These are phyloP conservation scores for Ramaria sp. DNA, from an alignment of 768 basidiomycete genomes.

Conservation along the genomic window DNA sequence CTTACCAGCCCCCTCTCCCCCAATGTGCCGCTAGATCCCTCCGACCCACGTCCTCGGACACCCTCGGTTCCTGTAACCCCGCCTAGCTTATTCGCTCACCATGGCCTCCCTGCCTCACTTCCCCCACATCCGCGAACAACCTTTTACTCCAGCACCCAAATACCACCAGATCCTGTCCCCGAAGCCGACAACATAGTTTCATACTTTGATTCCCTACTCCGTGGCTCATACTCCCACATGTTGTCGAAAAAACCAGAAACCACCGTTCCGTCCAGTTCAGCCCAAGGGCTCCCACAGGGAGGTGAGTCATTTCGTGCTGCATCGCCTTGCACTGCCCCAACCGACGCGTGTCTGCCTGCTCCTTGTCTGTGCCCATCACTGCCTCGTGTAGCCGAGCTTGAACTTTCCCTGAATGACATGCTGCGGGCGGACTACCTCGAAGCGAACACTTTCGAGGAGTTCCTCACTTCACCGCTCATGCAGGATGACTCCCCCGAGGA, in stretches of 20 bases:
- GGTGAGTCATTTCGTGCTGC: neutral
- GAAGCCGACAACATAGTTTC: slow-evolving; percentile 5
- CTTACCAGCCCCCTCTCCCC: neutral
- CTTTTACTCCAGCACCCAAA: neutral
- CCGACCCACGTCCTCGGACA: slow-evolving; percentile 4
- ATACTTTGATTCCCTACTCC: slow-evolving; percentile 1
- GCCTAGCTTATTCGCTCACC: slow-evolving; percentile 1
- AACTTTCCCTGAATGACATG: slow-evolving; percentile 4
- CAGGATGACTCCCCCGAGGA: slow-evolving; percentile 7
- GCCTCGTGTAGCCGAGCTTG: neutral
- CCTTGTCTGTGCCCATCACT: neutral
- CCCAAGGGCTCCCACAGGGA: neutral
- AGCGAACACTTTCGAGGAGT: neutral
- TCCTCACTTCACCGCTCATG: slow-evolving; percentile 3
- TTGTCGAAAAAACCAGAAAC: neutral
- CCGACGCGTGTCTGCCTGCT: neutral
- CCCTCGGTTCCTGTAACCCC: neutral
- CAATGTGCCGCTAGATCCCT: slow-evolving; percentile 1
- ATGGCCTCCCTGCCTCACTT: slow-evolving; percentile 4
- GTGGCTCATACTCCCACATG: slow-evolving; percentile 6
- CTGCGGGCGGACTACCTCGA: slow-evolving; percentile 1
- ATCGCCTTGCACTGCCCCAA: neutral
- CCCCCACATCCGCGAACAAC: slow-evolving; percentile 8
- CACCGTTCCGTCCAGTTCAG: neutral
- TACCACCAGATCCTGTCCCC: neutral